Evolutionary conservation across 1,139 yeast genomes (phyloP), one percentile per base, ranked within the genome.

Genomic region (Saccharomycopsis phalli): DNA sequence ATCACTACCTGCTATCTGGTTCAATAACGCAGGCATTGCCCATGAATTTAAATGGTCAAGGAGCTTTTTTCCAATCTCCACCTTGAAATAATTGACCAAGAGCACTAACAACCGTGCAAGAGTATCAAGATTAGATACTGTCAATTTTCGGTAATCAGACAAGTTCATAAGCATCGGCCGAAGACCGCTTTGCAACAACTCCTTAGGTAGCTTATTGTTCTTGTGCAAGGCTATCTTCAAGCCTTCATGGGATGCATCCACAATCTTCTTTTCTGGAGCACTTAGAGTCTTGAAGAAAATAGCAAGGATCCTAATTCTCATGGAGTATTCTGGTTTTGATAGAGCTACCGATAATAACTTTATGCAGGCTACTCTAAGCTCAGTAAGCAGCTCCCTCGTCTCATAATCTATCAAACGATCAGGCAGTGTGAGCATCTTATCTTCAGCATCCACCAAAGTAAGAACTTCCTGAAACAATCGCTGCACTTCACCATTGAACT

Each of bases 381-480:
- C 88, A n/a, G 87, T 78, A 44, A 93, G 66, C 53, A 88, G 96
- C 53, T 86, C 88, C 0, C 95, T 71, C 1, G 96, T 88, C 45
- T 88, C 73, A 54, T 87, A 79, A 53, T 93, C 98, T 38, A 82
- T 74, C 2, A 86, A 76, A 3, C 37, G 32, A 27, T 41, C 45
- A 39, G 93, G 71, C 53, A 84, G 94, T 0, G 87, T 86, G 48
- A 93, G 66, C 1, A 95, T 84, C 54, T 88, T 96, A 58, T 93
- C 99, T 48, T 93, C 98, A 0, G 98, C 98, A 62, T 91, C 98
- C 4, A 93, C 97, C 38, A 93, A 65, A 0, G 95, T 96, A 47
- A 91, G 68, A 0, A 96, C 96, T 57, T 93, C 99, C 47, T 84
- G 74, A 25, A 93, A 64, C 45, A 93, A 65, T 45, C 99, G 67